Evolutionary conservation across 352 stramenopile species (phyloP).

Genomic region (Globisporangium carolinianum): DNA sequence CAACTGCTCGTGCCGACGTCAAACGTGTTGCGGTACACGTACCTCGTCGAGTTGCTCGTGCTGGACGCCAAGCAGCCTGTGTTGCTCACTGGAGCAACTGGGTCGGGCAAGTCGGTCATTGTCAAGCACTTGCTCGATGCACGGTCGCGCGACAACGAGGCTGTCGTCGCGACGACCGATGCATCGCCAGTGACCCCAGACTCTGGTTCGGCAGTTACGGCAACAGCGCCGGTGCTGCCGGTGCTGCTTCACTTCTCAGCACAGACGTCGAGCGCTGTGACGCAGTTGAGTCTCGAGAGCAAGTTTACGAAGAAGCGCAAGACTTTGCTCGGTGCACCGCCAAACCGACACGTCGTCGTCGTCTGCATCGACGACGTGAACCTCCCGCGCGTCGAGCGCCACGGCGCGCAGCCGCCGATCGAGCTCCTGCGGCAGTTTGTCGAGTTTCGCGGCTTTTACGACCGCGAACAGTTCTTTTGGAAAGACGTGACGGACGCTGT

Average conservation of each 20-base stretch:
- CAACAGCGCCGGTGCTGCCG: conserved; percentile 28
- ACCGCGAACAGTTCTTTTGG: conserved; percentile 82
- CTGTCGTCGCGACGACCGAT: not conserved
- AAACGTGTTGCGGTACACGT: conserved; percentile 60
- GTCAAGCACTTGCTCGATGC: conserved; percentile 60
- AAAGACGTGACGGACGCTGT: conserved; percentile 67
- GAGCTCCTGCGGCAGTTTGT: conserved; percentile 72
- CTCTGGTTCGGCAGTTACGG: not conserved
- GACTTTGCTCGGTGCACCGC: conserved; percentile 83
- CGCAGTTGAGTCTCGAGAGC: conserved; percentile 82
- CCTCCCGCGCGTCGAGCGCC: conserved; percentile 74
- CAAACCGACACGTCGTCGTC: conserved; percentile 62
- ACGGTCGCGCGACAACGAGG: conserved; percentile 8
- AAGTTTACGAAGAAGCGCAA: conserved; percentile 91
- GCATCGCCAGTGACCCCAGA: not conserved
- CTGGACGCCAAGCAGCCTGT: conserved; percentile 62
- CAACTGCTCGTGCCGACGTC: conserved; percentile 60
- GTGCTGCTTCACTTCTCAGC: conserved; percentile 83
- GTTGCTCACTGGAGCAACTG: conserved; percentile 86
- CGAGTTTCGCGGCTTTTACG: conserved; percentile 69
- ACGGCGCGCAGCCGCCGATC: conserved; percentile 68
- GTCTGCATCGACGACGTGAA: conserved; percentile 91
- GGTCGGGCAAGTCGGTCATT: conserved; percentile 85
- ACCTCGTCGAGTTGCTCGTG: conserved; percentile 42
- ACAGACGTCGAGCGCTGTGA: conserved; percentile 75